Evolutionary conservation across 352 stramenopile genomes (phyloP), one percentile per base, ranked within the genome.

Genomic region (Pythium rishiriense): DNA sequence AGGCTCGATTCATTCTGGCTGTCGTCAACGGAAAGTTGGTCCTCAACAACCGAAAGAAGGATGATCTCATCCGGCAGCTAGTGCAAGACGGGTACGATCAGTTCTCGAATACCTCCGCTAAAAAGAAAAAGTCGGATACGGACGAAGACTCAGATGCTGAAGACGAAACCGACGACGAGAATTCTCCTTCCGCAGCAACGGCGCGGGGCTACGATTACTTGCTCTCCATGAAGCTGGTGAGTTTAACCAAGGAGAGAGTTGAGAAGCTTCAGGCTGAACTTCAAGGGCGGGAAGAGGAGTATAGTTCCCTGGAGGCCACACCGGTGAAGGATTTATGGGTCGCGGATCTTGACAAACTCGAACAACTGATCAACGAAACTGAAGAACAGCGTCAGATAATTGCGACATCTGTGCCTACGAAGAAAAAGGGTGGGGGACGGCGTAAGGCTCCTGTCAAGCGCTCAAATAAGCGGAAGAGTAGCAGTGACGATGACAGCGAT

Each of bases 1-100:
- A 99, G 76, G 80, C 91, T 29, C 88, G 93, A 17, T 99, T 99
- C 62, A 97, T 99, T 45, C 67, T 98, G 68, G 74, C 90, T 24
- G 96, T 99, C 28, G 85, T 98, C 7, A 81, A 93, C 45, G 89
- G 89, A 29, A 78, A 93, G 43, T 75, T 99, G 35, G 69, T 98
- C 49, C 85, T 99, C n/a, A 93, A 92, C 64, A 96, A 97, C 64
- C 91, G 96, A 28, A 95, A 94, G 67, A 98, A 97, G 74, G 74
- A 93, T 45, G 94, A 98, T 24, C 83, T 98, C n/a, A 73, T 98
- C 1, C 70, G 85, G 59, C 78, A 98, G 51, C 69, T 99, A 5
- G 60, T 88, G 29, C 72, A 88, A 5, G 76, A 97, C 55, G 85
- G 87, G n/a, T 99, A 98, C 70, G 86, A 94, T 51, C 81, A 88